Evolutionary conservation across 257 asterid species (phyloP).

Genomic region (Gynochthodes officinalis): DNA sequence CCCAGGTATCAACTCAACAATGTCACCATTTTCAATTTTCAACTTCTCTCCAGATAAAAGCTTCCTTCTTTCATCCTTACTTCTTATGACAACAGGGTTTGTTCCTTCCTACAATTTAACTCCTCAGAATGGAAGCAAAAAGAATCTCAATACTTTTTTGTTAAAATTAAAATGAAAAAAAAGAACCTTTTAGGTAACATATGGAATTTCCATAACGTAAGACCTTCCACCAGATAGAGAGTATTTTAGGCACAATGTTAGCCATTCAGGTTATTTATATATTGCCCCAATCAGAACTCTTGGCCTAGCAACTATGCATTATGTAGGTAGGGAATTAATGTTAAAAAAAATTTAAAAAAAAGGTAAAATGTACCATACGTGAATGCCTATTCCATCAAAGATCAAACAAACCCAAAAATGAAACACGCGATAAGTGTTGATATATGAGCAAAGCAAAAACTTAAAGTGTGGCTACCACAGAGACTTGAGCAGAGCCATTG

Average conservation of each 20-base stretch:
- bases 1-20: conserved; percentile 87
- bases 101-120: conserved; percentile 67
- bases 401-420: neutral
- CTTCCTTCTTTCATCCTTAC: conserved; percentile 59
- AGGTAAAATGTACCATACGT: neutral
- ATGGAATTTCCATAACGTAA: neutral
- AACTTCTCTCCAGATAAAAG: conserved; percentile 62
- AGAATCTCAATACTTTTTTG: neutral
- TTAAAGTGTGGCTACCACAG: conserved; percentile 43
- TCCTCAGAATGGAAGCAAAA: conserved; percentile 13
- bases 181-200: neutral
- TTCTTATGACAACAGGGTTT: conserved; percentile 77
- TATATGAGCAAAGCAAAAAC: neutral
- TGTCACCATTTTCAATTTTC: conserved; percentile 59
- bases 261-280: neutral
- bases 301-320: neutral
- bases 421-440: neutral
- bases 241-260: neutral
- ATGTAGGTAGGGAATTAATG: neutral
- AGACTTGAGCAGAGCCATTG: conserved; percentile 55
- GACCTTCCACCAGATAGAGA: neutral
- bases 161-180: neutral
- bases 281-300: neutral
- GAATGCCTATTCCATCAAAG: neutral
- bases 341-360: too few species aligned